These are phyloP conservation scores for Soucietia sequanensis DNA, from an alignment of 805 yeast genomes.

Conservation along the genomic window DNA sequence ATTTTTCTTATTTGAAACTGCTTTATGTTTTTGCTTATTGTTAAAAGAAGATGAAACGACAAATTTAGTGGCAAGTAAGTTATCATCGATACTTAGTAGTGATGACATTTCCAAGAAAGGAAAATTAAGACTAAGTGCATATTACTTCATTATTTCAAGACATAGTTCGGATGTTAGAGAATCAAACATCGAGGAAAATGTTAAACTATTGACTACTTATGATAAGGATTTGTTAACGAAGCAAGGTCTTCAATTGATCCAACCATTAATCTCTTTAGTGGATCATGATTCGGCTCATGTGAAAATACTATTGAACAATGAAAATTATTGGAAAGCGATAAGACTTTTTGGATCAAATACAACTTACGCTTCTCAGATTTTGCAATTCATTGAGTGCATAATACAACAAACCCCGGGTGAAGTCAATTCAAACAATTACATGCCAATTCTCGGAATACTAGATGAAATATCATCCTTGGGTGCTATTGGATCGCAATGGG, in stretches of 20 bases:
- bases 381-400: conserved; percentile 45
- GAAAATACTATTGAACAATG: conserved; percentile 30
- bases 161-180: conserved; percentile 20
- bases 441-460: conserved; percentile 65
- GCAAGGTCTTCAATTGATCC: conserved; percentile 44
- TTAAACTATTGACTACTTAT: conserved; percentile 19
- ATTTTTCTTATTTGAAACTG: conserved; percentile 48
- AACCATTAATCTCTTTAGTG: conserved; percentile 49
- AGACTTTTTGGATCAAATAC: conserved; percentile 48
- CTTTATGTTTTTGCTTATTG: conserved; percentile 34
- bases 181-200: conserved; percentile 9
- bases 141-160: conserved; percentile 48
- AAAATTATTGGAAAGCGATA: conserved; percentile 54
- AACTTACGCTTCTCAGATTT: conserved; percentile 42
- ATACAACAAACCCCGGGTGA: conserved; percentile 29
- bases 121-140: conserved; percentile 47
- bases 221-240: conserved; percentile 46
- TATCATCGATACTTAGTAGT: background rate
- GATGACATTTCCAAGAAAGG: conserved; percentile 27
- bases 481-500: conserved; percentile 75
- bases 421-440: conserved; percentile 51
- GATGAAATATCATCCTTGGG: conserved; percentile 84
- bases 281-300: conserved; percentile 47
- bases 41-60: conserved; percentile 22
- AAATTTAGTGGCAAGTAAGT: conserved; percentile 10